A percentile compares a stretch with the other conserved stretches of the same genome.
phyloP scores from a whole-genome alignment of 352 stramenopile genomes.

The Synura sp. region DNA sequence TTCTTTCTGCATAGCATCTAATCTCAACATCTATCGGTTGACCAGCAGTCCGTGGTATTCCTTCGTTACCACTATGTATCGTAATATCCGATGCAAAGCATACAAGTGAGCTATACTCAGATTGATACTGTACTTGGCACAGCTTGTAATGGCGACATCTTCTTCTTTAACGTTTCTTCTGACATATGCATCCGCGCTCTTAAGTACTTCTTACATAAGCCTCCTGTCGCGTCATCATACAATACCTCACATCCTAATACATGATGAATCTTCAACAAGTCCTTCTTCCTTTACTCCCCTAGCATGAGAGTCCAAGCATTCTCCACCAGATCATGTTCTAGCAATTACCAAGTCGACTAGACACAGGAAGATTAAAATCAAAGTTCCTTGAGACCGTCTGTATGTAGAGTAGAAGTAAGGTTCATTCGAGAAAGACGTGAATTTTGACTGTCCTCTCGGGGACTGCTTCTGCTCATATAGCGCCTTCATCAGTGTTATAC shows the following conservation, averaged over 20 bases:
- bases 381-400: neutral
- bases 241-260: neutral
- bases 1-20: neutral
- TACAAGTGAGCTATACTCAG: no score
- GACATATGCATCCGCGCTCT: neutral
- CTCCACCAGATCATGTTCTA: neutral
- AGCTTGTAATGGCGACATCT: slow-evolving; percentile 20
- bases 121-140: no score
- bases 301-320: slow-evolving; percentile 6
- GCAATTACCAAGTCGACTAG: slow-evolving; percentile 23
- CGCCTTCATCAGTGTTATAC: slow-evolving; percentile 10
- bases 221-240: neutral
- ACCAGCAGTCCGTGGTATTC: no score
- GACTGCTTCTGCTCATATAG: slow-evolving; percentile 14
- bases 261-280: neutral
- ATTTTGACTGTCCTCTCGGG: neutral
- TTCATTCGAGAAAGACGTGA: neutral
- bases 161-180: neutral
- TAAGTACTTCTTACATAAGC: neutral
- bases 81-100: no score
- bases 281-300: neutral
- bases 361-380: slow-evolving; percentile 1
- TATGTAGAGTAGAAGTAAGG: slow-evolving; percentile 16
- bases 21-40: neutral
- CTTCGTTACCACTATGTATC: no score